Base-by-base conservation (phyloP, 805 yeast species). In the Pichia phayaonensis region DNA sequence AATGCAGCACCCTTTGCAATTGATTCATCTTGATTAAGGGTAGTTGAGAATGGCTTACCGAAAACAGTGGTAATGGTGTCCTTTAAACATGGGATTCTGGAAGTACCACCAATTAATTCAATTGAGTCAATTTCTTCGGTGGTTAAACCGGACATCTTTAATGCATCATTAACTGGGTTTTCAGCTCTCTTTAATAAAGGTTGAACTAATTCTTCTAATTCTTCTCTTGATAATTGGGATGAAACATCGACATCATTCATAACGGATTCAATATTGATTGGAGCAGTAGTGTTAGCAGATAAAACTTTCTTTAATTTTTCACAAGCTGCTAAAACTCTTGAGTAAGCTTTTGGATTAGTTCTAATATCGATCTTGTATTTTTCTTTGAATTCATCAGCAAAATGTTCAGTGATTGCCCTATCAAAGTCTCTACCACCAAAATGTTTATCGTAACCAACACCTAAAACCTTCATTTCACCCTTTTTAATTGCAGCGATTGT, bases 391-490 rank as follows among this genome's bases (percentile, higher is more conserved):
- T 90, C 95, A 60, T 86, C 85, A 62, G 97, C 96, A 65, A 94
- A 90, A 72, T 89, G 94, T 72, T 89, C 83, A 60, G 98, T 90
- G 62, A 94, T 87, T 56, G 96, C 97, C 64, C 76, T 77, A 74
- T 94, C 99, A 56, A 94, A 83, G 70, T 90, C 89, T 75, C 99
- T 85, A 72, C 99, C 99, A 79, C 99, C 99, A 64, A 94, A 94
- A 75, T 88, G 88, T 74, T 88, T 88, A 75, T 90, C 96, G 68
- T 81, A 86, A 62, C 96, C 95, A 56, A 96, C 80, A 61, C 96
- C 96, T 61, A 94, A 75, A 49, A 94, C 79, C 75, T 88, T 90
- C 73, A 90, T 80, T 77, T 94, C 98, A 67, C 99, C 99, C 73
- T 84, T 90, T 80, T 89, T 90, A 73, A 94, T 82, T 54, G 95